A percentile compares a stretch with the other conserved stretches of the same genome.
Evolutionary conservation across 2,329 filamentous ascomycete species (phyloP).

Genomic region (Talaromyces atroroseus): DNA sequence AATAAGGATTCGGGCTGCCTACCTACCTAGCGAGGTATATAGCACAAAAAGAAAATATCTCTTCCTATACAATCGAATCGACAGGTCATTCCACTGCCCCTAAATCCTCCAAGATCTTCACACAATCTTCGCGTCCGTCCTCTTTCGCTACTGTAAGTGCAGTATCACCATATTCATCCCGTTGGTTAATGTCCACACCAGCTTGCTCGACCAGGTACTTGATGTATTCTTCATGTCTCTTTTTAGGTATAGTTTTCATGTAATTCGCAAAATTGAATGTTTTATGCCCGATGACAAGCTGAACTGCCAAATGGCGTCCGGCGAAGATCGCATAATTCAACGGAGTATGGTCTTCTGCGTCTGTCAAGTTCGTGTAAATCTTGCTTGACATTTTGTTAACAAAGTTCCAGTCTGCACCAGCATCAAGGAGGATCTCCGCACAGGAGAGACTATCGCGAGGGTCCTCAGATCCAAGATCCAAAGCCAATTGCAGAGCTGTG

Average conservation of each 20-base stretch:
- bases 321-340: not conserved
- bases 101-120: conserved; percentile 5
- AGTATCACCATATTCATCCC: not conserved
- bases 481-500: not conserved
- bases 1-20: no score
- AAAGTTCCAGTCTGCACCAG: conserved; percentile 8
- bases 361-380: not conserved
- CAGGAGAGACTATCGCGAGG: not conserved
- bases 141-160: conserved; percentile 8
- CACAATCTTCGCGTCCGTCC: not conserved
- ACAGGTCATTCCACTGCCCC: conserved; percentile 3
- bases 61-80: not conserved
- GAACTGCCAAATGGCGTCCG: not conserved
- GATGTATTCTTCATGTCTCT: not conserved
- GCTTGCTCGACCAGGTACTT: not conserved
- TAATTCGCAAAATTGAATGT: conserved; percentile 8
- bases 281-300: not conserved
- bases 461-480: not conserved
- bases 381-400: not conserved
- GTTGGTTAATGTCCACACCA: conserved; percentile 5
- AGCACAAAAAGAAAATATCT: no score
- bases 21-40: no score
- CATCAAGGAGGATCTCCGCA: conserved; percentile 2
- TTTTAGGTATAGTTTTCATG: conserved; percentile 1
- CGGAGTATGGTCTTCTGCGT: not conserved